These are phyloP conservation scores for Proliferodiscus dingleyae DNA, from an alignment of 2,329 filamentous ascomycete species.

Conservation along the genomic window DNA sequence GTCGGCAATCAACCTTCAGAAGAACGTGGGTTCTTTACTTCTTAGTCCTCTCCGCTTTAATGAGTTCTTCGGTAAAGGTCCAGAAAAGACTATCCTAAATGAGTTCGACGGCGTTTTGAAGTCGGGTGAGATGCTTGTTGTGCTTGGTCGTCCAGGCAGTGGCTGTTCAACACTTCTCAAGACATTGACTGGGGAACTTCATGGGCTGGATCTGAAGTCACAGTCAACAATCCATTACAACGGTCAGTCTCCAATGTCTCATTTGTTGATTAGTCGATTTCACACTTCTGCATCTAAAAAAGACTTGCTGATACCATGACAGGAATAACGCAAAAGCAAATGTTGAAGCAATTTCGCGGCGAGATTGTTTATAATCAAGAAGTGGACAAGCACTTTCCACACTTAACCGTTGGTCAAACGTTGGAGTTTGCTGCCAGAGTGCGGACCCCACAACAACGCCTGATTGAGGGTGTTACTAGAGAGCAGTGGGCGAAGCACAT, in stretches of 20 bases:
- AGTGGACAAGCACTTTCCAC: constrained; percentile 69
- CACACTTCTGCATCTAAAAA: too few relatives aligned
- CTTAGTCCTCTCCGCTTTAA: constrained; percentile 52
- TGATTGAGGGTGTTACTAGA: constrained; percentile 57
- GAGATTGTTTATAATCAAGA: constrained; percentile 74
- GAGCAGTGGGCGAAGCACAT: constrained; percentile 46
- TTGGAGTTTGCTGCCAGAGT: constrained; percentile 67
- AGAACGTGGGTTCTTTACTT: constrained; percentile 58
- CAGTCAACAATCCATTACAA: too few relatives aligned
- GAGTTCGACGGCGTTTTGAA: constrained; percentile 60
- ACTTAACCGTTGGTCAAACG: constrained; percentile 71
- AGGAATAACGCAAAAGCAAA: constrained; percentile 43
- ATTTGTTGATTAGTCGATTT: too few relatives aligned
- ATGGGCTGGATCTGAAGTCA: too few relatives aligned
- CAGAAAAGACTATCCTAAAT: constrained; percentile 56
- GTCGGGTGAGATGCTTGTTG: constrained; percentile 62
- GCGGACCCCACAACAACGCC: constrained; percentile 53
- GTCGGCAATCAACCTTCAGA: constrained; percentile 61
- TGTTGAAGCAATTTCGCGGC: constrained; percentile 57
- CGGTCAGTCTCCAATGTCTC: too few relatives aligned
- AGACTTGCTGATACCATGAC: constrained; percentile 53
- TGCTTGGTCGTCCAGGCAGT: constrained; percentile 52
- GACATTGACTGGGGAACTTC: constrained; percentile 52
- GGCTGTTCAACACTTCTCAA: constrained; percentile 63
- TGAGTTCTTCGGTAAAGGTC: constrained; percentile 48